phyloP scores from a whole-genome alignment of 768 basidiomycete genomes.

The Chlorophyllum brunneum region DNA sequence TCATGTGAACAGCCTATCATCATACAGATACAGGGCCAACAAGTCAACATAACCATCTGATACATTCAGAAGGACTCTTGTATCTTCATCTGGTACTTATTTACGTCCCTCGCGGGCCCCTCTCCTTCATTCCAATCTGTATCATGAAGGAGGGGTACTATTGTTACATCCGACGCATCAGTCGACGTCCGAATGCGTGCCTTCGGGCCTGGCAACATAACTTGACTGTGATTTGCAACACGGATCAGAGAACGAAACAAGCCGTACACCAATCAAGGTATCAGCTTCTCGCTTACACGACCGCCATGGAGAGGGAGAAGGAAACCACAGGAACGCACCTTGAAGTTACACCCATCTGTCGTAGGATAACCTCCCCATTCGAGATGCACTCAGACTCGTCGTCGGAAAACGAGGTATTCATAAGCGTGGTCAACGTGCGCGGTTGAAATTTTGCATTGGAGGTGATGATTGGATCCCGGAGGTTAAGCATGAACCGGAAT shows the following conservation, averaged over 20 bases:
- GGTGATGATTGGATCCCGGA: conserved; percentile 24
- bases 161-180: conserved; percentile 2
- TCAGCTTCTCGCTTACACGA: not conserved
- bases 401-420: not conserved
- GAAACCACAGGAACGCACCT: not conserved
- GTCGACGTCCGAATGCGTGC: not conserved
- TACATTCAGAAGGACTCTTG: not conserved
- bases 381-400: conserved; percentile 1
- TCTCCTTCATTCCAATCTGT: not conserved
- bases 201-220: not conserved
- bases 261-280: not conserved
- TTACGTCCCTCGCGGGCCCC: not conserved
- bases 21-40: no score
- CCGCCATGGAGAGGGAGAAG: not conserved
- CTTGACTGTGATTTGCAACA: not conserved
- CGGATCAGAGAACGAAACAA: not conserved
- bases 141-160: not conserved
- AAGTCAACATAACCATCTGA: no score
- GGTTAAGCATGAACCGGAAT: conserved; percentile 29
- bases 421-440: not conserved
- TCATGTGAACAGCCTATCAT: no score
- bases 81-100: conserved; percentile 7
- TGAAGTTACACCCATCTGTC: conserved; percentile 1
- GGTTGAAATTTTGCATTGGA: conserved; percentile 1
- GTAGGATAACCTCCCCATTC: not conserved